Base-by-base conservation (phyloP, 1,139 yeast species). In the Wickerhamiella infanticola region DNA sequence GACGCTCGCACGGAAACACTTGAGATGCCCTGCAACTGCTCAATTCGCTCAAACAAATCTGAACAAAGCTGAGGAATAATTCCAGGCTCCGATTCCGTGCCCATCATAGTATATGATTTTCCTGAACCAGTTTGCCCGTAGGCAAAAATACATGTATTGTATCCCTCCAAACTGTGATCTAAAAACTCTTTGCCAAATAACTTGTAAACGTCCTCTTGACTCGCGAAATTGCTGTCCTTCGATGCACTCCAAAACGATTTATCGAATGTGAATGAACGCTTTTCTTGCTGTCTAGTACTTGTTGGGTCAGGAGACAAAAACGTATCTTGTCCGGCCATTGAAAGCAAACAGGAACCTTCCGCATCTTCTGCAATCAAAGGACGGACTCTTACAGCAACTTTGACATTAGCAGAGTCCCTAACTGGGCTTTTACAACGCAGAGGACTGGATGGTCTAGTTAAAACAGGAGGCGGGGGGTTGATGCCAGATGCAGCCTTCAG, bases 101-200 rank as follows among this genome's bases (percentile, higher is more conserved):
- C 88, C 79, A 79, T 75, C 86, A 81, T 80, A 1, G 88, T 79
- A 55, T 68, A 74, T 0, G 88, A 76, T 56, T 81, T 81, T 3
- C 90, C 90, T 1, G 75, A 70, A 3, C 88, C 81, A 0, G 90
- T 81, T 58, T 81, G 88, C 1, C 93, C 93, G 55, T 81, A 65
- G 0, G 90, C 88, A 55, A 81, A 67, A 8, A 81, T 70, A 58
- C 90, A 81, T 25, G 82, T 79, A 58, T 81, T 81, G 60, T 71
- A 81, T 0, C 93, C 93, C 47, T 70, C 70, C 53, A 80, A 68
- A 35, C 79, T 72, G 55, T 81, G 84, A 31, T 72, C 69, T n/a
- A 81, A 62, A 48, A 79, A 65, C 39, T 73, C 76, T 3, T 70
- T 67, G 0, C 86, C 90, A 4, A 77, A 66, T 11, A 65, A 62